Evolutionary conservation across 805 yeast species (phyloP).

Genomic region (Zygosaccharomyces bisporus): DNA sequence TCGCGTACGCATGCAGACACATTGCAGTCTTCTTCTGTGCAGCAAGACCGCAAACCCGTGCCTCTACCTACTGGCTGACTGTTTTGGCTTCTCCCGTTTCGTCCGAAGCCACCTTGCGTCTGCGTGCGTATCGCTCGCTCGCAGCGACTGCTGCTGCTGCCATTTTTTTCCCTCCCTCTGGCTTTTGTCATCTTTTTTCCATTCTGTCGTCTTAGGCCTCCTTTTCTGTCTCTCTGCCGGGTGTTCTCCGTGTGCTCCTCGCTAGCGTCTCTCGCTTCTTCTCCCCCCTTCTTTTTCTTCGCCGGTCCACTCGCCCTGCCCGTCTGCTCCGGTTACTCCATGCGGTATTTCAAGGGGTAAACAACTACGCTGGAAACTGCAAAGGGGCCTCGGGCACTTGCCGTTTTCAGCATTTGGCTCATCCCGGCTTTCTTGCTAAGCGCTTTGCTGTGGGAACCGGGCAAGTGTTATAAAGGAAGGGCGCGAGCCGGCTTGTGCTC

Average conservation of each 20-base stretch:
- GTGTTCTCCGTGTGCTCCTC: too few relatives aligned
- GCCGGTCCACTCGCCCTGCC: not conserved
- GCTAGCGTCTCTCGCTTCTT: not conserved
- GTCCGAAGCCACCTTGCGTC: not conserved
- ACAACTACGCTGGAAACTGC: conserved; percentile 3
- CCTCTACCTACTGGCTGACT: too few relatives aligned
- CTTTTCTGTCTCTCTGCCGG: too few relatives aligned
- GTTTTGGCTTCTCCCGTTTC: not conserved
- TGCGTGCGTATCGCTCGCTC: too few relatives aligned
- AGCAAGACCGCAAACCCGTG: not conserved
- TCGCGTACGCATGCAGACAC: too few relatives aligned
- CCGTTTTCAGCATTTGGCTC: conserved; percentile 5
- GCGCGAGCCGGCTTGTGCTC: not conserved
- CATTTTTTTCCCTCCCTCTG: not conserved
- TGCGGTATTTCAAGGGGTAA: conserved; percentile 8
- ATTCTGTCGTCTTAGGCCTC: too few relatives aligned
- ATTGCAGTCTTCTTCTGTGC: not conserved
- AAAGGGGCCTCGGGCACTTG: conserved; percentile 4
- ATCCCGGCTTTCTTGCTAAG: conserved; percentile 3
- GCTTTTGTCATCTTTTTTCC: too few relatives aligned
- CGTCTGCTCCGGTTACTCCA: not conserved
- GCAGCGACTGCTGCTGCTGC: not conserved
- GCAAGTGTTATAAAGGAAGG: conserved; percentile 6
- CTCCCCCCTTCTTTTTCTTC: not conserved
- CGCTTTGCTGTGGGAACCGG: conserved; percentile 5